Evolutionary conservation across 2,329 filamentous ascomycete species (phyloP).

Genomic region (Bipolaris victoriae): DNA sequence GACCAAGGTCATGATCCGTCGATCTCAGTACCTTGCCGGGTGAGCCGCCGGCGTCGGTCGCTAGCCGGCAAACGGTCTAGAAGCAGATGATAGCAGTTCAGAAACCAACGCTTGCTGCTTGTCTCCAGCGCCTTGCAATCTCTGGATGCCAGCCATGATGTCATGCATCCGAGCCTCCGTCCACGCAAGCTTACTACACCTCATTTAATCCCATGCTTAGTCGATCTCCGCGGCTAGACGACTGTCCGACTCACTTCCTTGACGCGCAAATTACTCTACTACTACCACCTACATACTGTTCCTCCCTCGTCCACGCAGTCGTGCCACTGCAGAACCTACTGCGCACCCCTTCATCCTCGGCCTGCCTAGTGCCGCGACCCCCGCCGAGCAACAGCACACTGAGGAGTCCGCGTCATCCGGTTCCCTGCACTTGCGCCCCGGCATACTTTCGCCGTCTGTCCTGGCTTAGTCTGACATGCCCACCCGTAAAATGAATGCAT

Average conservation of each 20-base stretch:
- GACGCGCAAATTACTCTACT: conserved; percentile 3
- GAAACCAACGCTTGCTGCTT: conserved; percentile 26
- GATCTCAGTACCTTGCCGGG: conserved; percentile 33
- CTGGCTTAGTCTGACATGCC: conserved; percentile 25
- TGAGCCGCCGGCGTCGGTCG: conserved; percentile 31
- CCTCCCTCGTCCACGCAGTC: not conserved
- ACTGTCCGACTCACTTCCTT: conserved; percentile 16
- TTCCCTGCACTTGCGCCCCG: conserved; percentile 30
- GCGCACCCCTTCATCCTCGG: not conserved
- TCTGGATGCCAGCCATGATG: conserved; percentile 32
- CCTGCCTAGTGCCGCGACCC: conserved; percentile 21
- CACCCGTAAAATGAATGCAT: conserved; percentile 25
- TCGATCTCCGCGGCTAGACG: conserved; percentile 11
- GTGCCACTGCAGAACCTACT: not conserved
- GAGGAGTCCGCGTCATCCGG: conserved; percentile 39
- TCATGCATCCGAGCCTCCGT: conserved; percentile 33
- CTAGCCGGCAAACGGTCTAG: conserved; percentile 29
- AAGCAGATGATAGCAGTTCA: conserved; percentile 21
- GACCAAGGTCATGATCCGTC: conserved; percentile 17
- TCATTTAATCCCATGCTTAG: not conserved
- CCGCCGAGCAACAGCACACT: conserved; percentile 21
- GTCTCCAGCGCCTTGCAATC: conserved; percentile 11
- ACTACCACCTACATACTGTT: not conserved
- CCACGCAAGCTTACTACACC: conserved; percentile 5
- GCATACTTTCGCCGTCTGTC: conserved; percentile 22